Evolutionary conservation across 768 basidiomycete species (phyloP).

Genomic region (Suillus alpinus): DNA sequence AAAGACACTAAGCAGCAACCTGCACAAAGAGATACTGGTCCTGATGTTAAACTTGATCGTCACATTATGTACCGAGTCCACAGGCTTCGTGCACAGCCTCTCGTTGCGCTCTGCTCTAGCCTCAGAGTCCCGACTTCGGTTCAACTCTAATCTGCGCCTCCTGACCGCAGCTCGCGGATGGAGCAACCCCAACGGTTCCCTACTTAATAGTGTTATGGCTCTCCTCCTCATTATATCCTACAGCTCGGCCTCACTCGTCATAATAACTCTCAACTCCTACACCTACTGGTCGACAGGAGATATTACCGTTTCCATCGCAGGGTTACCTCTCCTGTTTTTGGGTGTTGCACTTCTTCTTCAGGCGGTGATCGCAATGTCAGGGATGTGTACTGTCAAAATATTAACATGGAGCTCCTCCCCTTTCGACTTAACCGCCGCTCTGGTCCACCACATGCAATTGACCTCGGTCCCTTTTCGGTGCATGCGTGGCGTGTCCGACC

Average conservation of each 20-base stretch:
- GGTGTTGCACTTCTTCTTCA: slow-evolving; percentile 24
- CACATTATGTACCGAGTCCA: slow-evolving; percentile 28
- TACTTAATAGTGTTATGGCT: slow-evolving; percentile 21
- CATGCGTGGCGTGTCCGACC: slow-evolving; percentile 23
- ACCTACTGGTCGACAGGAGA: background rate
- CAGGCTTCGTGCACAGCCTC: slow-evolving; percentile 25
- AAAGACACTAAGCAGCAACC: slow-evolving; percentile 9
- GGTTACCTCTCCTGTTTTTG: slow-evolving; percentile 26
- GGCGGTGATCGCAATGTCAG: slow-evolving; percentile 21
- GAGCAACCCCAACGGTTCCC: slow-evolving; percentile 22
- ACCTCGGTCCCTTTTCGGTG: slow-evolving; percentile 17
- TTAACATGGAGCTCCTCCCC: slow-evolving; percentile 33
- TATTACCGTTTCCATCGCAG: slow-evolving; percentile 18
- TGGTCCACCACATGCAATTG: slow-evolving; percentile 26
- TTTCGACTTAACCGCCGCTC: slow-evolving; percentile 28
- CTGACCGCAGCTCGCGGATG: slow-evolving; percentile 19
- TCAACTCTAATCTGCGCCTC: slow-evolving; percentile 30
- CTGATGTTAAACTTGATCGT: slow-evolving; percentile 27
- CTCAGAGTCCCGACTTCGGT: slow-evolving; percentile 21
- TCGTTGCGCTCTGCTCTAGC: slow-evolving; percentile 27
- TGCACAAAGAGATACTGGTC: slow-evolving; percentile 18
- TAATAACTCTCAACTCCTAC: slow-evolving; percentile 13
- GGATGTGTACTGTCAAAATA: slow-evolving; percentile 20
- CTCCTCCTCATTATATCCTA: slow-evolving; percentile 29
- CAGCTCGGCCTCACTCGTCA: slow-evolving; percentile 24